phyloP scores from a whole-genome alignment of 1,139 yeast species.

The Chernovozyma sophiae-reginae region DNA sequence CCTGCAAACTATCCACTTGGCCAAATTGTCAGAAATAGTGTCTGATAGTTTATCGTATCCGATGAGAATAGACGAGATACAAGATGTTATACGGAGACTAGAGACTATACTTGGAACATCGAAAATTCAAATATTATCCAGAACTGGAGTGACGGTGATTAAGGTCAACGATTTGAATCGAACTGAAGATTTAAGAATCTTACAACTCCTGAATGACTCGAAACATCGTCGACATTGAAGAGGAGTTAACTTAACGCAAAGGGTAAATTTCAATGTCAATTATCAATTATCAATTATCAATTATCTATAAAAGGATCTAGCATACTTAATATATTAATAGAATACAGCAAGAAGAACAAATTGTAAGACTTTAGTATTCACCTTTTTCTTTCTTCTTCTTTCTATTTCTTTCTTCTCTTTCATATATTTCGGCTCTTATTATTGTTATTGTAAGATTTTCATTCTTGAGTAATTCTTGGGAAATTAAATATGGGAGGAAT shows the following conservation, averaged over 20 bases:
- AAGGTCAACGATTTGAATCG: conserved; percentile 26
- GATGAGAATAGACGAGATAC: conserved; percentile 27
- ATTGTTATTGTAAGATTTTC: too few relatives aligned
- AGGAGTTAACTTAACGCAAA: background rate
- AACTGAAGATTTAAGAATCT: conserved; percentile 15
- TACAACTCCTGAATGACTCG: background rate
- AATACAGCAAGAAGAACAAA: too few relatives aligned
- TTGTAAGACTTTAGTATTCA: too few relatives aligned
- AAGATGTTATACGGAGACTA: conserved; percentile 22
- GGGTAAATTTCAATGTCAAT: background rate
- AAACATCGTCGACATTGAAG: too few relatives aligned
- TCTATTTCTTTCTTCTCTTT: too few relatives aligned
- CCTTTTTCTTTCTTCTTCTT: too few relatives aligned
- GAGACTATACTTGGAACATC: conserved; percentile 14
- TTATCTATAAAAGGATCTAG: too few relatives aligned
- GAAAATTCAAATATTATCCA: conserved; percentile 13
- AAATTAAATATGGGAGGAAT: too few relatives aligned
- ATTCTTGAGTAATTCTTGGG: too few relatives aligned
- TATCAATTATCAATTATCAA: too few relatives aligned
- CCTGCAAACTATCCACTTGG: conserved; percentile 19
- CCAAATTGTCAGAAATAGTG: conserved; percentile 23
- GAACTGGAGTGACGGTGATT: conserved; percentile 24
- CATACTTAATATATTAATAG: too few relatives aligned
- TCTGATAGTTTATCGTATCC: conserved; percentile 35
- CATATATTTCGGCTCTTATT: too few relatives aligned